Evolutionary conservation across 179 eudicot species (phyloP).

Genomic region (Patellifolia procumbens): DNA sequence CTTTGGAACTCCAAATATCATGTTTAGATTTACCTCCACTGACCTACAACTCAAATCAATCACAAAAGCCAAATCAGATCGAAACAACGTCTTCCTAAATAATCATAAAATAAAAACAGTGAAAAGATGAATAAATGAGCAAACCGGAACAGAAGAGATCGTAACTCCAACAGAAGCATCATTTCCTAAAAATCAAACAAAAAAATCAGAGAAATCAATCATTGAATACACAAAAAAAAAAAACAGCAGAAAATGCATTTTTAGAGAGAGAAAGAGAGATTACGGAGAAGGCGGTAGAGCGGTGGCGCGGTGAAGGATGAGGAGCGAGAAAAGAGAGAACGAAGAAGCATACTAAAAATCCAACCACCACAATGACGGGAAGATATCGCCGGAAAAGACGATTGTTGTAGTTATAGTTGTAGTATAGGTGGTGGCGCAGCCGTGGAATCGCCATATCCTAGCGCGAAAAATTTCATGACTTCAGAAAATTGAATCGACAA

Average conservation of each 20-base stretch:
- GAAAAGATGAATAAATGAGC: slow-evolving; percentile 29
- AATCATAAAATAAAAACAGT: neutral
- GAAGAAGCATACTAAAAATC: slow-evolving; percentile 52
- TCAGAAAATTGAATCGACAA: too few species aligned
- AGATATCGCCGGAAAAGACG: slow-evolving; percentile 36
- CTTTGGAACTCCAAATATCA: slow-evolving; percentile 71
- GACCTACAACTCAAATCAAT: slow-evolving; percentile 43
- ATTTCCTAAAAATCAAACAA: slow-evolving; percentile 33
- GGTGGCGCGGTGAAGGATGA: slow-evolving; percentile 36
- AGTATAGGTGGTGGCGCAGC: slow-evolving; percentile 74
- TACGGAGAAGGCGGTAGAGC: slow-evolving; percentile 17
- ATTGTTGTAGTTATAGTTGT: slow-evolving; percentile 21
- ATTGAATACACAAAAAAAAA: neutral
- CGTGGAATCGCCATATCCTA: slow-evolving; percentile 54
- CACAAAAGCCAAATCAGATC: slow-evolving; percentile 36
- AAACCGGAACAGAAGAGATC: slow-evolving; percentile 63
- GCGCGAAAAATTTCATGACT: too few species aligned
- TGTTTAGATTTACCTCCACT: slow-evolving; percentile 53
- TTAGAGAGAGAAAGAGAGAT: neutral
- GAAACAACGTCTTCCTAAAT: slow-evolving; percentile 9
- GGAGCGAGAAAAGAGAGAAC: slow-evolving; percentile 56
- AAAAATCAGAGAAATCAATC: neutral
- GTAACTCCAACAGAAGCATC: slow-evolving; percentile 29
- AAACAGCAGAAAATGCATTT: neutral
- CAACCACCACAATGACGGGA: slow-evolving; percentile 58